Conservation (phyloP, 2,329 filamentous ascomycete species). For the Neonectria hederae region DNA sequence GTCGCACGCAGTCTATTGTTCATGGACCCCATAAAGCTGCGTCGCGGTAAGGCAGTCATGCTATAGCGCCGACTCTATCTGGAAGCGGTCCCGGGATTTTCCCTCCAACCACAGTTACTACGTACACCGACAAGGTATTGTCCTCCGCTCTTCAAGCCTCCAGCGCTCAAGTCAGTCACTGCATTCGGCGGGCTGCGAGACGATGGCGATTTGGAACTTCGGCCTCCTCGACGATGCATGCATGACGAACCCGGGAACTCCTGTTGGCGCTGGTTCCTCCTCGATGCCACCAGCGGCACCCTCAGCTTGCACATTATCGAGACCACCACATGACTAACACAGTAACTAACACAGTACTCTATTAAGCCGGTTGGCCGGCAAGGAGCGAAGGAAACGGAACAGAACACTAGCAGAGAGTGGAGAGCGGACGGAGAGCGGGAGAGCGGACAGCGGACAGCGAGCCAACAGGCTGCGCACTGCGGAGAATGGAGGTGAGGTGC, state of each 20-base stretch:
- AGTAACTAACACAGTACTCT: neutral
- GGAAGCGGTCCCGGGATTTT: constrained; percentile 1
- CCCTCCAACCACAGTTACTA: neutral
- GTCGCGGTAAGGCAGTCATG: neutral
- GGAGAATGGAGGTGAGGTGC: neutral
- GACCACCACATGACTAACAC: too few relatives aligned
- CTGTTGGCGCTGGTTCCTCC: neutral
- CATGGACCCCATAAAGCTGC: too few relatives aligned
- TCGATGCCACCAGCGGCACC: neutral
- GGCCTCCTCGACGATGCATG: constrained; percentile 1
- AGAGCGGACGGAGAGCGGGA: neutral
- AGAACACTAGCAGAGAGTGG: neutral
- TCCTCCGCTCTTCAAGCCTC: neutral
- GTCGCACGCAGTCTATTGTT: too few relatives aligned
- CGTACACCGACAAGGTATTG: neutral
- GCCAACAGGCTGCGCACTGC: neutral
- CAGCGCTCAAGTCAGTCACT: neutral
- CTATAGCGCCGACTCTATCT: constrained; percentile 16
- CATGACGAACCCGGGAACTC: neutral
- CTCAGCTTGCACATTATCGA: neutral
- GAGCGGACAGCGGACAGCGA: neutral
- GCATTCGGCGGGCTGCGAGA: neutral
- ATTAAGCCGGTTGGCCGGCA: neutral
- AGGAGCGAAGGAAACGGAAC: neutral
- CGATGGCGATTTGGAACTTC: neutral